Evolutionary conservation across 345 rosid genomes (phyloP).

Genomic region (Acer campestre): DNA sequence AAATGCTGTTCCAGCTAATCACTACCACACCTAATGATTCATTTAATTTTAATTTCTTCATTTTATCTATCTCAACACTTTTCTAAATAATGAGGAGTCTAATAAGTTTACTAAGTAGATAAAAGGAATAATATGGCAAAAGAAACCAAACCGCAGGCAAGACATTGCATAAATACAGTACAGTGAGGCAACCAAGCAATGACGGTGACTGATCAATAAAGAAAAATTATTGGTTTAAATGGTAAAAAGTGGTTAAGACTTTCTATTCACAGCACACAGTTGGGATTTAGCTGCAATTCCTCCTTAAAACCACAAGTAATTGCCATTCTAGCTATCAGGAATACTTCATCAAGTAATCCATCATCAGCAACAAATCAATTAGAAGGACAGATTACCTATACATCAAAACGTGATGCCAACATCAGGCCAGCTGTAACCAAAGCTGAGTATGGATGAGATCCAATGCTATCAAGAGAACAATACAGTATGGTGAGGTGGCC

Average conservation of each 20-base stretch:
- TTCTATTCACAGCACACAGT: neutral
- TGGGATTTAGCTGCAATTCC: neutral
- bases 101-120: neutral
- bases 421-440: no score
- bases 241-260: neutral
- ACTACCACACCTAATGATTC: neutral
- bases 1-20: neutral
- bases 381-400: no score
- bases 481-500: no score
- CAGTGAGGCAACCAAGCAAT: neutral
- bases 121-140: neutral
- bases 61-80: neutral
- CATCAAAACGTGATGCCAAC: no score
- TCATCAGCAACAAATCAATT: no score
- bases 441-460: no score
- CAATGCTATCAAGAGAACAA: no score
- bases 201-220: neutral
- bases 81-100: neutral
- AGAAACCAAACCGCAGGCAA: neutral
- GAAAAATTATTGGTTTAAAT: neutral
- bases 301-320: neutral
- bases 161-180: neutral
- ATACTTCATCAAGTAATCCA: no score
- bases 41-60: neutral
- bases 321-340: neutral